These are phyloP conservation scores for Lyophyllum semitale DNA, from an alignment of 768 basidiomycete genomes.

Conservation along the genomic window DNA sequence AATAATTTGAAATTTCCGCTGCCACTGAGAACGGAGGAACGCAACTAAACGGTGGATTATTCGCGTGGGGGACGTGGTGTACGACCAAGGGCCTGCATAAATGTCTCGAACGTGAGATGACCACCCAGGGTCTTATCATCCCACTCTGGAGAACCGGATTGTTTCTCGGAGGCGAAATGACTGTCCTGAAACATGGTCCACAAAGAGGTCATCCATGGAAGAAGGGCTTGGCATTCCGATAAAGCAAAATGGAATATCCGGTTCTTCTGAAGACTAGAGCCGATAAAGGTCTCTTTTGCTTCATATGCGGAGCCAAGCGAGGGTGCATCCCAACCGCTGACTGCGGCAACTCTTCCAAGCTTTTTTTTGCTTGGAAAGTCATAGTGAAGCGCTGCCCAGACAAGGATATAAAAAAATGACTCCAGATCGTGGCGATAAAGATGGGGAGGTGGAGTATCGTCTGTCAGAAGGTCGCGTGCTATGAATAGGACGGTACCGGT, in stretches of 20 bases:
- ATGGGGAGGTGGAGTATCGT: constrained; percentile 6
- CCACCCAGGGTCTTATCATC: not conserved
- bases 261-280: not conserved
- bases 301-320: too few species aligned
- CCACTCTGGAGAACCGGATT: not conserved
- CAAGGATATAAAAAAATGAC: constrained; percentile 28
- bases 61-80: too few species aligned
- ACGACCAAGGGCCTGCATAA: too few species aligned
- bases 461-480: constrained; percentile 26
- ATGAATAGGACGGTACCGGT: constrained; percentile 31
- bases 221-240: not conserved
- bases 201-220: not conserved
- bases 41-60: too few species aligned
- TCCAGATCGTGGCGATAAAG: constrained; percentile 23
- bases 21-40: too few species aligned
- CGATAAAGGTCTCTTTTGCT: not conserved
- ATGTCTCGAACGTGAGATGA: too few species aligned
- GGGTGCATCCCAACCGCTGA: not conserved
- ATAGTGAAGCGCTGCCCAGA: constrained; percentile 23
- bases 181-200: not conserved
- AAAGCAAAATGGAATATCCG: not conserved
- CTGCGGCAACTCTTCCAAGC: not conserved
- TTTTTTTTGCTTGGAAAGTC: constrained; percentile 9
- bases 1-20: too few species aligned
- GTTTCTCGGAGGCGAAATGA: not conserved